Evolutionary conservation across 371 early-diverging fungal genomes (phyloP).

Genomic region (Mortierella sp.): DNA sequence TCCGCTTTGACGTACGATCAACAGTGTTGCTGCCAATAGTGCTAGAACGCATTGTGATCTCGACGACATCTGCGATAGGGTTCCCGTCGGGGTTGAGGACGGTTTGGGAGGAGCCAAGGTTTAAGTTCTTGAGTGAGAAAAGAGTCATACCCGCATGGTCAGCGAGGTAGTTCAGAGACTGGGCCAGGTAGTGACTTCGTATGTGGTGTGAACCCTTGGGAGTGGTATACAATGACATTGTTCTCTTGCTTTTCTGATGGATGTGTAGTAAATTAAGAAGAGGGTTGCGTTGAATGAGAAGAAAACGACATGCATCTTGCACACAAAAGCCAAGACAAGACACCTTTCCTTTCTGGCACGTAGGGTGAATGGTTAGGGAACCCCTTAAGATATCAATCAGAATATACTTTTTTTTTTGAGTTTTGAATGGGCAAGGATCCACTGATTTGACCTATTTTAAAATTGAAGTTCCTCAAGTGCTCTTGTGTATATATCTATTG

Average conservation of each 20-base stretch:
- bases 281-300: not conserved
- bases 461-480: not conserved
- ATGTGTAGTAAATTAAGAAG: not conserved
- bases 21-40: constrained; percentile 43
- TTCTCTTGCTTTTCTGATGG: not conserved
- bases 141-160: constrained; percentile 36
- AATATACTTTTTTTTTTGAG: not conserved
- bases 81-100: constrained; percentile 41
- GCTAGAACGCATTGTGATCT: constrained; percentile 44
- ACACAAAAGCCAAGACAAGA: constrained; percentile 7
- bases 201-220: constrained; percentile 18
- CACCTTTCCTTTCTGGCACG: not conserved
- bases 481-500: not conserved
- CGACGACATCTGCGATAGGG: constrained; percentile 39
- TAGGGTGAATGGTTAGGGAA: not conserved
- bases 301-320: not conserved
- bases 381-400: not conserved
- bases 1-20: constrained; percentile 25
- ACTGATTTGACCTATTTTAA: too few species aligned
- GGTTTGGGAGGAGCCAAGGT: constrained; percentile 33
- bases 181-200: constrained; percentile 27
- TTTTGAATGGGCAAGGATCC: too few species aligned
- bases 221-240: constrained; percentile 39
- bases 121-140: constrained; percentile 45
- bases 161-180: constrained; percentile 33